Base-by-base conservation (phyloP, 257 asterid species). In the Orobanche coerulescens region DNA sequence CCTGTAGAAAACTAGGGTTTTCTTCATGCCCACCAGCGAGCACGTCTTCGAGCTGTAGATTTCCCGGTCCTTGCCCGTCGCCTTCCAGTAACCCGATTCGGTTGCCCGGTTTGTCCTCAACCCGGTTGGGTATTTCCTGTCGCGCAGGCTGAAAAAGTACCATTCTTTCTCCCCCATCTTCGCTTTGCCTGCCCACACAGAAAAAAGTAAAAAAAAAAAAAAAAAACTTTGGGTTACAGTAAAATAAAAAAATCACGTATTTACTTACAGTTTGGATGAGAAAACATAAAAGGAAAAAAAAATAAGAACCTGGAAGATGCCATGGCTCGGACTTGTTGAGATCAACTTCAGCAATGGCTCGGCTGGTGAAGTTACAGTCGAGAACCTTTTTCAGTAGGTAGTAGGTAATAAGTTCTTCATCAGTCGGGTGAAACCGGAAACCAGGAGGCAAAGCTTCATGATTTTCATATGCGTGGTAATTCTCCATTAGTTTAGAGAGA, bases 71-170 rank as follows among this genome's bases (percentile, higher is more conserved):
- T 90, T 90, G 0, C 97, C 97, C 0, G 97, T 90, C 0, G 97
- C 97, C 67, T 90, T 90, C 97, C 97, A 90, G 76, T 90, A 90
- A 0, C 97, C 97, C 11, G 94, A 82, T n/a, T 85, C 97, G 0
- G 97, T 90, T 0, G 97, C 97, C 75, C 97, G 78, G 75, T 90
- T 90, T 1, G 96, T 90, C 61, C 97, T 66, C 62, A 87, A 6
- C 6, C 97, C 97, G 13, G 96, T 90, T 14, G 96, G 97, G 62
- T 90, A 90, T 42, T 87, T 90, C 52, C 96, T 67, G 60, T 90
- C 97, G 0, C 96, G 77, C 0, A 87, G 81, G 64, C 96, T 87
- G 82, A 83, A 90, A 23, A 90, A 90, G 79, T 85, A 90, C 97
- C 97, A 90, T 39, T 90, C 96, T 25, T 90, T 90, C 67, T 90